Evolutionary conservation across 1,284 basidiomycete genomes (phyloP), one percentile per base, ranked within the genome.

Genomic region (Phellopilus nigrolimitatus): DNA sequence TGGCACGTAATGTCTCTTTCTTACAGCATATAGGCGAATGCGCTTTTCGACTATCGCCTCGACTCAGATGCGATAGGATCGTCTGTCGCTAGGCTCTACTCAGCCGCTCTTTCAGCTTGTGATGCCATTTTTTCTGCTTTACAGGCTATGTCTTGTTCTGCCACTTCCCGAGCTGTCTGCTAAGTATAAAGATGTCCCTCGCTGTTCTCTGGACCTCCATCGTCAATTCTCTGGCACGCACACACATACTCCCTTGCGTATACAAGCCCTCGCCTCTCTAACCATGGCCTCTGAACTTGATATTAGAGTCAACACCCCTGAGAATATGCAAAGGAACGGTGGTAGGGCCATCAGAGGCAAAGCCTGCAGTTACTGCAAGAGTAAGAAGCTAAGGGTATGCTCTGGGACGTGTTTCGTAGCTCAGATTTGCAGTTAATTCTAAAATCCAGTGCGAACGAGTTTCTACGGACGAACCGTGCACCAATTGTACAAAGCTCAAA

Each of bases 61-160:
- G 28, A 36, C 49, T 44, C 49, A 36, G 21, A 12, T 34, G 15
- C 25, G 24, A 28, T 36, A n/a, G 41, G 22, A 37, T 38, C 49
- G 24, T 40, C 24, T 25, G 49, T 51, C 38, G 22, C 42, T 41
- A 51, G 19, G 33, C 28, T n/a, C 4, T 37, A 15, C 10, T 27
- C 36, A 37, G 36, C 47, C 36, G 36, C 33, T 17, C n/a, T 17
- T 12, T 12, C n/a, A n/a, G 36, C 17, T 25, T 19, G 22, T 47
- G 34, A 39, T 40, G 37, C 21, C 31, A 31, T 15, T 3, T 28
- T 36, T 37, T 24, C 21, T 12, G 8, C 25, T 33, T 22, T 17
- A 24, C 49, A 51, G 49, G 49, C 49, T 40, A 51, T 51, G 33
- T 28, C 49, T 40, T 44, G 19, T 45, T 51, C 33, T 34, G 41